Evolutionary conservation across 1,284 basidiomycete species (phyloP), one percentile per base, ranked within the genome.

Genomic region (Sporisorium exsertum): DNA sequence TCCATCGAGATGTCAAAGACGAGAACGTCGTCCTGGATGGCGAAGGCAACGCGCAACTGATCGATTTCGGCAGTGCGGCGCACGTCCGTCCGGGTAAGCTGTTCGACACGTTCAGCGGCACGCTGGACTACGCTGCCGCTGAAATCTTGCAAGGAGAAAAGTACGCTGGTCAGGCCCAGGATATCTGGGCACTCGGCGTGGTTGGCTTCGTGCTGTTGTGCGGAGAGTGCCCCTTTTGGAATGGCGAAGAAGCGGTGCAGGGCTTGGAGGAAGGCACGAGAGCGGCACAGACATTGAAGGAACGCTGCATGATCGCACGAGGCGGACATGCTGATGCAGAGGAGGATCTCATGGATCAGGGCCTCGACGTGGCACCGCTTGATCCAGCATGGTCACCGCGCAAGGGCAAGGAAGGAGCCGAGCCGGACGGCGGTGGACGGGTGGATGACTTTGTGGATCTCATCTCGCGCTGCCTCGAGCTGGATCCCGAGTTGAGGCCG

Each of bases 181-280:
- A 99, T 80, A 92, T 99, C 0, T 99, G 96, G 96, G 96, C 96
- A 0, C 92, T 97, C 64, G 96, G 96, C n/a, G 95, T 98, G 13
- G 94, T 99, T 18, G 94, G 92, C 13, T 99, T 95, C 85, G 97
- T 99, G 60, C 90, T 99, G 64, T 89, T 99, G 16, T 92, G 95
- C 26, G 96, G 96, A 22, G 94, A 97, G 87, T 97, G 94, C 80
- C 95, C 95, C 0, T 83, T 85, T 88, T 91, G 85, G 92, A 93
- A 84, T 67, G 83, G 84, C 57, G 76, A 83, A 27, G 73, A 85
- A 58, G 76, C 83, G 15, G 71, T 78, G 27, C 55, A 71, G 40
- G 86, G 85, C 2, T 58, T 86, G 20, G 64, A 69, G 20, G 63
- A 70, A 24, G 82, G 80, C 22, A 81, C 81, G 20, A 58, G 85